Evolutionary conservation across 1,139 yeast species (phyloP), one percentile per base, ranked within the genome.

Genomic region (Geotrichum klebahnii): DNA sequence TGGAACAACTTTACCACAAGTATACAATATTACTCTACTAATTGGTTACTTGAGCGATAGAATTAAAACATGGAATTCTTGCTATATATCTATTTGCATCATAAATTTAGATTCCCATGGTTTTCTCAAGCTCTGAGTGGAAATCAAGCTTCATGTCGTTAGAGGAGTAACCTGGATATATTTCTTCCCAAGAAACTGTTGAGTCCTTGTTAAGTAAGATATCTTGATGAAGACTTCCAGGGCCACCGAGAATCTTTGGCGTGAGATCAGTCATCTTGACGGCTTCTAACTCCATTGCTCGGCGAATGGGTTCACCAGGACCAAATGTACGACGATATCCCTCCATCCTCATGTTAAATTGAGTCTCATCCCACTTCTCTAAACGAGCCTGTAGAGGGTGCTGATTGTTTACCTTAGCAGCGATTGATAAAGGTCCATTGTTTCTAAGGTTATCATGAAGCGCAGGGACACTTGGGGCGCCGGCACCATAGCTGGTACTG

Each of bases 121-220:
- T 75, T 62, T 71, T 76, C 65, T 85, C 94, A 74, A 88, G 74
- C 59, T 84, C 90, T 26, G 80, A 65, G 65, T 87, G 96, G 58
- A 70, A 61, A 48, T 74, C 79, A 39, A 75, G 67, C n/a, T 76
- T 80, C 51, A 72, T 72, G 20, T 46, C 53, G 8, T 35, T 44
- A 12, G 38, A 50, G 23, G 56, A 56, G 16, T 38, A 52, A 52
- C 72, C 77, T 2, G 77, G 74, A 67, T 89, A 92, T 19, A 92
- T 76, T 64, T 94, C 98, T 63, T 92, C 97, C 97, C 97, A 92
- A 60, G 88, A 96, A 42, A 92, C 71, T 12, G 78, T 69, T 20
- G 82, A 68, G 56, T 92, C 97, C 60, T 78, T 82, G 69, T 86
- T 86, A 66, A 79, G 68, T 55, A 94, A 75, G 50, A 92, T 84